A percentile compares a stretch with the other conserved stretches of the same genome.
phyloP scores from a whole-genome alignment of 1,284 basidiomycete species.

The Malassezia nana region DNA sequence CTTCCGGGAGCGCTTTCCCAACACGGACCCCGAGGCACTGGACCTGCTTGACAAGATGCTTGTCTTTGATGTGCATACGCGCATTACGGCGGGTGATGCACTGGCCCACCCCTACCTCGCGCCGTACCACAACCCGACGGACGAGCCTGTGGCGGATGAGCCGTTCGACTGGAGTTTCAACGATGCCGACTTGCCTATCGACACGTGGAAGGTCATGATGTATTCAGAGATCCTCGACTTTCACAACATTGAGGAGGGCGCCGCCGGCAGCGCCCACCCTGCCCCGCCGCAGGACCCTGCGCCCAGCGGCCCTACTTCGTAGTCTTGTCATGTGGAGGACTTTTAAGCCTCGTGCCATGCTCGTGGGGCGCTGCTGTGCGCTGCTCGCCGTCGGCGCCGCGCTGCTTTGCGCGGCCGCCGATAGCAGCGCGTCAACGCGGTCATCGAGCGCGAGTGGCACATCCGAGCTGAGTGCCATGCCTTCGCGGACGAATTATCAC shows the following conservation, averaged over 20 bases:
- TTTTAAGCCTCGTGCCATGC: too few species aligned
- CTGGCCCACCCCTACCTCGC: conserved; percentile 87
- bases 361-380: neutral
- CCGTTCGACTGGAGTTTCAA: conserved; percentile 99
- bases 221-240: conserved; percentile 51
- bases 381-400: neutral
- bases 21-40: conserved; percentile 81
- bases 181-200: conserved; percentile 96
- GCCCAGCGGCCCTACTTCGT: too few species aligned
- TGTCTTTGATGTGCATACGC: conserved; percentile 92
- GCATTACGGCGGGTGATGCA: conserved; percentile 87
- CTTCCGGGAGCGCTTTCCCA: conserved; percentile 85
- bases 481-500: neutral
- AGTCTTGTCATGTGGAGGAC: too few species aligned
- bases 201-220: conserved; percentile 88
- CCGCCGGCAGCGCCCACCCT: conserved; percentile 13
- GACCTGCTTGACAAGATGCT: conserved; percentile 98
- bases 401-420: neutral
- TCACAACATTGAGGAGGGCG: conserved; percentile 47
- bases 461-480: neutral
- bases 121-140: conserved; percentile 96
- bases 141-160: conserved; percentile 87
- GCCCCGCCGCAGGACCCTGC: neutral
- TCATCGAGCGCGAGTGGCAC: neutral
- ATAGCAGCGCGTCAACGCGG: neutral